These are phyloP conservation scores for Leccinum obscurum DNA, from an alignment of 768 basidiomycete species.

Conservation along the genomic window DNA sequence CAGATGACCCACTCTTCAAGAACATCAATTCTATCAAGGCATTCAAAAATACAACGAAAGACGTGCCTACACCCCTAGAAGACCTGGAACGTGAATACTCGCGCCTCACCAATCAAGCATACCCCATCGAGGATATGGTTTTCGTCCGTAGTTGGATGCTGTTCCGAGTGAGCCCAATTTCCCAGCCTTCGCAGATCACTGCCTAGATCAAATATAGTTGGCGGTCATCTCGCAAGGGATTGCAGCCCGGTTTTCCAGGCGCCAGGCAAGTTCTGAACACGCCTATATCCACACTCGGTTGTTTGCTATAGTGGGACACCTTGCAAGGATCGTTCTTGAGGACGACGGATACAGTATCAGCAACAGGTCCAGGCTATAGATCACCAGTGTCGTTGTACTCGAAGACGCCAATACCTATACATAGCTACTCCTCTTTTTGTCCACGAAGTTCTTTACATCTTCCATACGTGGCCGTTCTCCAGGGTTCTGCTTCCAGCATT, in stretches of 20 bases:
- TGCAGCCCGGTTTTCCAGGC: constrained; percentile 78
- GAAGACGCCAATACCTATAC: not conserved
- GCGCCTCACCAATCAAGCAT: constrained; percentile 57
- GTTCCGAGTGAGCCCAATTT: constrained; percentile 56
- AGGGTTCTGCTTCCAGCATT: constrained; percentile 20
- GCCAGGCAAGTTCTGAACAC: constrained; percentile 86
- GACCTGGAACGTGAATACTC: constrained; percentile 85
- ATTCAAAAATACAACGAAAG: constrained; percentile 59
- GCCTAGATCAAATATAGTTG: constrained; percentile 41
- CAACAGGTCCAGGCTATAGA: constrained; percentile 29
- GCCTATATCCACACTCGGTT: constrained; percentile 47
- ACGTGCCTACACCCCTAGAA: constrained; percentile 64
- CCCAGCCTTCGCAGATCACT: not conserved
- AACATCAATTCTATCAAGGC: constrained; percentile 42
- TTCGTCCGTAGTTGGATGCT: constrained; percentile 88
- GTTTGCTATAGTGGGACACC: constrained; percentile 62
- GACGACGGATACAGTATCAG: constrained; percentile 44
- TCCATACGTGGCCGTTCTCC: constrained; percentile 16
- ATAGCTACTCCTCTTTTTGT: constrained; percentile 21
- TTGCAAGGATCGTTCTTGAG: constrained; percentile 62
- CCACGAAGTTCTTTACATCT: constrained; percentile 16
- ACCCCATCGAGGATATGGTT: constrained; percentile 76
- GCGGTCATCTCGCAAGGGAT: constrained; percentile 89
- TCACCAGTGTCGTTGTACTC: not conserved
- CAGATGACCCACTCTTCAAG: constrained; percentile 21